These are phyloP conservation scores for Solanum hybrid DNA, from an alignment of 305 asterid species.

Conservation along the genomic window DNA sequence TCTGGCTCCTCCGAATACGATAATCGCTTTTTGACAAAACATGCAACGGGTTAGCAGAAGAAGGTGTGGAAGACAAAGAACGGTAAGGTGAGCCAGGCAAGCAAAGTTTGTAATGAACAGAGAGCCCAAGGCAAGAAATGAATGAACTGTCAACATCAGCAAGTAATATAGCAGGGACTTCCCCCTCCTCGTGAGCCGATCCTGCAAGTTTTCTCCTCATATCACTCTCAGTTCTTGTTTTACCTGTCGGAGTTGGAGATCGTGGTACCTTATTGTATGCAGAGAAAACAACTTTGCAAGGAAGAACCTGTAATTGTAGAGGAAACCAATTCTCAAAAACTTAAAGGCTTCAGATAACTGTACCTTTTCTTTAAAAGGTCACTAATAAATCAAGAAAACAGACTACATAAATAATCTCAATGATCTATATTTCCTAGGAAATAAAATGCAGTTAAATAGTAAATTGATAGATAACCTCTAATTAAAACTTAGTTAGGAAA, in stretches of 20 bases:
- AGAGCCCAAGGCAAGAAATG: constrained; percentile 58
- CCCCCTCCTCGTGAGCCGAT: constrained; percentile 47
- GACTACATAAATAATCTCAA: background rate
- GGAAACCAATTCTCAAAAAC: background rate
- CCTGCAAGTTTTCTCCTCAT: constrained; percentile 48
- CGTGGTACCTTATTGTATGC: constrained; percentile 82
- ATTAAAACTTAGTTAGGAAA: background rate
- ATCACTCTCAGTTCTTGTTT: constrained; percentile 53
- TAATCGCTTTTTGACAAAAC: constrained; percentile 37
- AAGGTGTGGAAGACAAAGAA: constrained; percentile 53
- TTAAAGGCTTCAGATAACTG: background rate
- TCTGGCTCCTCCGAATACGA: constrained; percentile 68
- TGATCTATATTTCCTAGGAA: background rate
- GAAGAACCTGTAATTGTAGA: constrained; percentile 50
- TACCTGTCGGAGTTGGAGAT: constrained; percentile 78
- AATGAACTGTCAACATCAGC: constrained; percentile 83
- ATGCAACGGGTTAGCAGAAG: constrained; percentile 43
- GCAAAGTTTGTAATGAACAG: constrained; percentile 82
- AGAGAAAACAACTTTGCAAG: constrained; percentile 57
- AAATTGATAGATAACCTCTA: background rate
- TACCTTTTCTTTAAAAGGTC: background rate
- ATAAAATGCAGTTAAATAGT: background rate
- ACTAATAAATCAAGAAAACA: background rate
- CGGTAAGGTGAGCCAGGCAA: constrained; percentile 57
- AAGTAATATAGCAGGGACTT: constrained; percentile 81